A percentile compares a stretch with the other conserved stretches of the same genome.
Evolutionary conservation across 129 eudicot species (phyloP).

Genomic region (Glebionis coronaria): DNA sequence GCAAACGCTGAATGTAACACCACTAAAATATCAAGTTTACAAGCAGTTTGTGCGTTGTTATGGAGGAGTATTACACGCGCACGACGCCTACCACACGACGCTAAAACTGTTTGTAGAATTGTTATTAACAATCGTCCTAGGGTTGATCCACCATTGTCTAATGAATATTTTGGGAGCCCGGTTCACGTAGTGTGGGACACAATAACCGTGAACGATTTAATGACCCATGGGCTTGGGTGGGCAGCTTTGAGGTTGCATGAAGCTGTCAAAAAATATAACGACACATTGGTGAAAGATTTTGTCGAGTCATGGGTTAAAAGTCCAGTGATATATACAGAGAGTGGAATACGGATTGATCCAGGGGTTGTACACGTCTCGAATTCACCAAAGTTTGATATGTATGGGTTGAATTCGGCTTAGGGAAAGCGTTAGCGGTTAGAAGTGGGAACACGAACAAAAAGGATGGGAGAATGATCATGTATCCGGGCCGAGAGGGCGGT

Average conservation of each 20-base stretch:
- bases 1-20: constrained; percentile 31
- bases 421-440: constrained; percentile 31
- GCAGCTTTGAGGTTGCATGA: constrained; percentile 29
- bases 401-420: constrained; percentile 39
- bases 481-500: constrained; percentile 19
- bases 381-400: constrained; percentile 33
- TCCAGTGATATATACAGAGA: constrained; percentile 24
- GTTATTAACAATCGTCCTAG: constrained; percentile 16
- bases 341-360: not conserved
- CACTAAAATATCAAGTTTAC: constrained; percentile 31
- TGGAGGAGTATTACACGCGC: constrained; percentile 35
- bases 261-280: constrained; percentile 9
- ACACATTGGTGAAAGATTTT: not conserved
- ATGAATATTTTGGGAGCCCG: constrained; percentile 36
- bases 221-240: constrained; percentile 31
- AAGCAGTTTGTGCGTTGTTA: constrained; percentile 35
- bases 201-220: constrained; percentile 4
- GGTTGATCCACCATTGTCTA: constrained; percentile 27
- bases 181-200: not conserved
- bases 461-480: constrained; percentile 32
- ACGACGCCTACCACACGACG: not conserved
- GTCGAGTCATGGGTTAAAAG: constrained; percentile 15
- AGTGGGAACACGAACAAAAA: constrained; percentile 23
- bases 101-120: constrained; percentile 11
- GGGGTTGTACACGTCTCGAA: constrained; percentile 11